These are phyloP conservation scores for Luffa acutangula DNA, from an alignment of 306 rosid species.

Conservation along the genomic window DNA sequence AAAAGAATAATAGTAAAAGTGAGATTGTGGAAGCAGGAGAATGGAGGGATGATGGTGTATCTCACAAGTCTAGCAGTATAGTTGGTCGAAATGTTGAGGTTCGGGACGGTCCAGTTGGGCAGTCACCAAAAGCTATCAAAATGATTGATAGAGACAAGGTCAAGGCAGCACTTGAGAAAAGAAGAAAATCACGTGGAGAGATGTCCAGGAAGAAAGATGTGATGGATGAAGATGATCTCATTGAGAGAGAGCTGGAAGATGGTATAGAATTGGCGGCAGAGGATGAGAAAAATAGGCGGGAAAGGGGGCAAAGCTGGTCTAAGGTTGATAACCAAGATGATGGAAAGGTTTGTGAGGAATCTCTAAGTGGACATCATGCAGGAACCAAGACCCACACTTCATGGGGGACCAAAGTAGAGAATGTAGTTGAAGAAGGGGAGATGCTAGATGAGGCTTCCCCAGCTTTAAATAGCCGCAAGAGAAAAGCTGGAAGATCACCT, in stretches of 20 bases:
- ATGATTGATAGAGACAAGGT: slow-evolving; percentile 83
- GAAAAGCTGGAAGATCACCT: slow-evolving; percentile 64
- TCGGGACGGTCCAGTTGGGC: slow-evolving; percentile 34
- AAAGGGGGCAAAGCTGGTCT: slow-evolving; percentile 63
- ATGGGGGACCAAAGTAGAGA: slow-evolving; percentile 31
- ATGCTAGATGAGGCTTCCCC: slow-evolving; percentile 54
- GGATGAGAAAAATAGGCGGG: slow-evolving; percentile 62
- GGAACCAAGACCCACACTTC: slow-evolving; percentile 26
- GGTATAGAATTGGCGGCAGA: slow-evolving; percentile 77
- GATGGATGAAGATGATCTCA: slow-evolving; percentile 94
- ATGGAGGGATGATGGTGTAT: slow-evolving; percentile 36
- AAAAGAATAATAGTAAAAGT: slow-evolving; percentile 32
- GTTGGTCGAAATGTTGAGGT: slow-evolving; percentile 47
- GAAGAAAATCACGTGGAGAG: slow-evolving; percentile 64
- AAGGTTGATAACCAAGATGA: slow-evolving; percentile 19
- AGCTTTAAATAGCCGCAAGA: slow-evolving; percentile 56
- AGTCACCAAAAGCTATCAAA: slow-evolving; percentile 69
- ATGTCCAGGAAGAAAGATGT: slow-evolving; percentile 56
- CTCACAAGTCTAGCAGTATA: slow-evolving; percentile 8
- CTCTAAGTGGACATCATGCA: not conserved
- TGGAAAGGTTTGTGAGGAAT: not conserved
- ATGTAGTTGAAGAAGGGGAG: slow-evolving; percentile 82
- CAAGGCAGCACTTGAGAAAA: slow-evolving; percentile 90
- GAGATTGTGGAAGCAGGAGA: slow-evolving; percentile 45
- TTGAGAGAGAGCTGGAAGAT: slow-evolving; percentile 92